These are phyloP conservation scores for slime mould (Dictyostelium discoideum) DNA, from an alignment of 78 protist species.

Conservation along the genomic window DNA sequence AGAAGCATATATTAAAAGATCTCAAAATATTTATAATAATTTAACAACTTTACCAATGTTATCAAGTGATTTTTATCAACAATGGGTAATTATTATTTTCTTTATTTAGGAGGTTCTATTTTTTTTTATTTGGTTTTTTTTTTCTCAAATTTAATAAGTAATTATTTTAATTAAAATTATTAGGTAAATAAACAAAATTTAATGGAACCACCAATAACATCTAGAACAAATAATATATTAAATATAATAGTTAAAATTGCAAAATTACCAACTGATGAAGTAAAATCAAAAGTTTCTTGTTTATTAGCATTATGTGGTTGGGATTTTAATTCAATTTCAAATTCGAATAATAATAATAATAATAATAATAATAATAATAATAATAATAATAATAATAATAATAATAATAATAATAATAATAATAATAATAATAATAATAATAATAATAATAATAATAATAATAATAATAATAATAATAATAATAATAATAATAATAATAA, in stretches of 20 bases:
- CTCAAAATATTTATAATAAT: constrained; percentile 21
- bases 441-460: not conserved
- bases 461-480: not conserved
- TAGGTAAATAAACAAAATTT: not conserved
- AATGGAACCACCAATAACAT: not conserved
- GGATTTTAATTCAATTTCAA: constrained; percentile 18
- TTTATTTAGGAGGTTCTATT: too few species aligned
- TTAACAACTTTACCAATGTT: not conserved
- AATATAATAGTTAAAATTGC: not conserved
- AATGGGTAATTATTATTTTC: not conserved
- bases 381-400: not conserved
- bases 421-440: not conserved
- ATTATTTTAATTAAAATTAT: not conserved
- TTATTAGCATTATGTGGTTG: constrained; percentile 71
- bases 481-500: not conserved
- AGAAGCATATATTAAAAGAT: constrained; percentile 16
- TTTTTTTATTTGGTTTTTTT: not conserved
- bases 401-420: not conserved
- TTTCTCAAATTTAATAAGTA: too few species aligned
- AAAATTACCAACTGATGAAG: not conserved
- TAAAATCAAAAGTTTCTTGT: constrained; percentile 28
- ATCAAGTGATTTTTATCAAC: constrained; percentile 11
- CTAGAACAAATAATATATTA: constrained; percentile 1
- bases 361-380: not conserved
- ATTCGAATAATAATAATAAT: not conserved